Evolutionary conservation across 805 yeast genomes (phyloP), one percentile per base, ranked within the genome.

Genomic region (Schwanniomyces sp.): DNA sequence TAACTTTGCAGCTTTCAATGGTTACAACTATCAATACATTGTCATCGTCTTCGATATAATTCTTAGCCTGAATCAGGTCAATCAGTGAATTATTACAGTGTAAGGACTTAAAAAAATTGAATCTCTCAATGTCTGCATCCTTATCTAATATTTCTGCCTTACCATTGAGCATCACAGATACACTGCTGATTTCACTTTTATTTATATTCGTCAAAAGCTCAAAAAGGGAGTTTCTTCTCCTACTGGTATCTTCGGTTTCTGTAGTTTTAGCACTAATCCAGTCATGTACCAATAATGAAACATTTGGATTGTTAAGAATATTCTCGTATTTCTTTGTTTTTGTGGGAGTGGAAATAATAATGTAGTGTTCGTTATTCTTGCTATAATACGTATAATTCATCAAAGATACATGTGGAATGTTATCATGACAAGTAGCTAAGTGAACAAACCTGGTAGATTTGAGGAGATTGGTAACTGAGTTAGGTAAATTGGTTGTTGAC

Each of bases 271-370:
- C 81, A 1, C 89, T 78, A 12, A 86, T 79, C 97, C 97, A 91
- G 58, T 92, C 98, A 62, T 92, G 98, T 38, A 92, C 82, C 50
- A 92, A 73, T 40, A 92, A 63, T 0, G 96, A 86, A 5, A 92
- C 96, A 37, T 80, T 76, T 7, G 92, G 91, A 61, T 92, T 92
- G 34, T 67, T 66, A 11, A 64, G 52, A 43, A 92, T 79, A 66
- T 92, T 91, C 30, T 75, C 67, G 64, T 78, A 88, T 67, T 91
- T 92, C 49, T 82, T 81, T 8, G 97, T 89, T 45, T 78, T 68
- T 48, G 77, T 79, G 1, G 84, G 84, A 1, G 96, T 83, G 2
- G 96, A 82, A 48, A 91, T 72, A 14, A 92, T 80, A 42, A 91
- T 80, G 53, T 75, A 77, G 27, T 81, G 76, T 18, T 59, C 63